Percentiles rank a stretch among this genome's conserved stretches.
Conservation (phyloP, 805 yeast genomes). For the Cyberlindnera maclurae region DNA sequence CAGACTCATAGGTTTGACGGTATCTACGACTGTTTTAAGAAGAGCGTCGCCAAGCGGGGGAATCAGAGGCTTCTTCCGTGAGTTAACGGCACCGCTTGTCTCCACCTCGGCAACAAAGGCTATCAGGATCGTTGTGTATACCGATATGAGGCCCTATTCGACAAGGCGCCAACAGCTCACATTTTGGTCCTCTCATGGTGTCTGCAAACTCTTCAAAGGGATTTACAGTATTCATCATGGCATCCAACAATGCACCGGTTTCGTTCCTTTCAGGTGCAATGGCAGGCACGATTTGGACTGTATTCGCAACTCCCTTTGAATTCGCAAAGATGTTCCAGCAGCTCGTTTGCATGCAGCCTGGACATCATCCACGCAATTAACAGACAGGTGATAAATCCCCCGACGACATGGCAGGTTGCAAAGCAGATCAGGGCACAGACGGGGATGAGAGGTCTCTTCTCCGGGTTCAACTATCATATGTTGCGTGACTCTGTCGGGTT, state of each 20-base stretch:
- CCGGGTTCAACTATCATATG: conserved; percentile 65
- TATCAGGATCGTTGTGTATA: conserved; percentile 56
- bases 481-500: conserved; percentile 64
- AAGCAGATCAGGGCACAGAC: conserved; percentile 48
- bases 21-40: conserved; percentile 47
- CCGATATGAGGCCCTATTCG: conserved; percentile 41
- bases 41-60: conserved; percentile 58
- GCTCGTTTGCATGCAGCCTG: conserved; percentile 35
- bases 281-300: conserved; percentile 58
- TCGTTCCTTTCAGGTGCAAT: conserved; percentile 50
- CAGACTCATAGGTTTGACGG: conserved; percentile 65
- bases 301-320: conserved; percentile 79
- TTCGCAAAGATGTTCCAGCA: conserved; percentile 78
- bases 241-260: conserved; percentile 37
- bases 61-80: conserved; percentile 62
- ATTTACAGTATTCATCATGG: conserved; percentile 10
- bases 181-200: conserved; percentile 9
- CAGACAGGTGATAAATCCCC: conserved; percentile 28
- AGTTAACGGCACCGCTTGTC: conserved; percentile 65
- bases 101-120: conserved; percentile 62
- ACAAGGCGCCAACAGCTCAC: conserved; percentile 17
- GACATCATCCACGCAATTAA: conserved; percentile 25
- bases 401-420: conserved; percentile 37
- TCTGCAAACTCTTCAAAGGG: conserved; percentile 7
- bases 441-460: conserved; percentile 60